Conservation (phyloP, 2,329 filamentous ascomycete species). For the Fusarium sambucinum region DNA sequence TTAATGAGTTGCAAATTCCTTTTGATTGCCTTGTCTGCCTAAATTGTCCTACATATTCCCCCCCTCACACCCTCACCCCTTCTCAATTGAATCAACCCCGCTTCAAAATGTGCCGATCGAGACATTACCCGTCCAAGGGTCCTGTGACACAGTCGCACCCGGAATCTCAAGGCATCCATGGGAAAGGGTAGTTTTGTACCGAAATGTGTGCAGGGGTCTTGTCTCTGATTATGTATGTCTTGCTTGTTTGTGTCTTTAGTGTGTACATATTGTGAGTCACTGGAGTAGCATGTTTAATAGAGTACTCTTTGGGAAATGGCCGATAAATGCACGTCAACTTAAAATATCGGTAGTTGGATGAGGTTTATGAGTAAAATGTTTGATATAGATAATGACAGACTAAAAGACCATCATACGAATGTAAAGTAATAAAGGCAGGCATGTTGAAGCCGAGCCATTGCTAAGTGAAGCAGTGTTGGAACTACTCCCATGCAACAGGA, state of each 20-base stretch:
- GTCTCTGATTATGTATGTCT: not conserved
- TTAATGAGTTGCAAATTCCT: not conserved
- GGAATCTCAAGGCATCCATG: conserved; percentile 29
- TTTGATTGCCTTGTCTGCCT: conserved; percentile 25
- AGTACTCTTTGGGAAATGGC: conserved; percentile 9
- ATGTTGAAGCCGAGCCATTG: conserved; percentile 28
- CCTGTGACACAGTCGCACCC: conserved; percentile 26
- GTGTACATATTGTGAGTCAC: conserved; percentile 19
- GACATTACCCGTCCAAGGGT: conserved; percentile 12
- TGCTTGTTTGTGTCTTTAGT: not conserved
- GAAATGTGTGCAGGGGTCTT: not conserved
- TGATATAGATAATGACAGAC: conserved; percentile 11
- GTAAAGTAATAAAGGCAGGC: conserved; percentile 26
- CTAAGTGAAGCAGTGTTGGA: conserved; percentile 27
- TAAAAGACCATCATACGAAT: conserved; percentile 18
- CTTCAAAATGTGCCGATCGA: conserved; percentile 14
- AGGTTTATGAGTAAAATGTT: not conserved
- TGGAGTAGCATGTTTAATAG: conserved; percentile 8
- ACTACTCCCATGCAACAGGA: not conserved
- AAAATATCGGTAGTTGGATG: not conserved
- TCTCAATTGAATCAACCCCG: conserved; percentile 9
- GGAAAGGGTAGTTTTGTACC: conserved; percentile 5
- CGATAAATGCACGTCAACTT: not conserved
- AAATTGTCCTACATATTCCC: conserved; percentile 2
- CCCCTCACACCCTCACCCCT: not conserved